These are phyloP conservation scores for Oryza rufipogon DNA, from an alignment of 176 grass and related monocot genomes.

Conservation along the genomic window DNA sequence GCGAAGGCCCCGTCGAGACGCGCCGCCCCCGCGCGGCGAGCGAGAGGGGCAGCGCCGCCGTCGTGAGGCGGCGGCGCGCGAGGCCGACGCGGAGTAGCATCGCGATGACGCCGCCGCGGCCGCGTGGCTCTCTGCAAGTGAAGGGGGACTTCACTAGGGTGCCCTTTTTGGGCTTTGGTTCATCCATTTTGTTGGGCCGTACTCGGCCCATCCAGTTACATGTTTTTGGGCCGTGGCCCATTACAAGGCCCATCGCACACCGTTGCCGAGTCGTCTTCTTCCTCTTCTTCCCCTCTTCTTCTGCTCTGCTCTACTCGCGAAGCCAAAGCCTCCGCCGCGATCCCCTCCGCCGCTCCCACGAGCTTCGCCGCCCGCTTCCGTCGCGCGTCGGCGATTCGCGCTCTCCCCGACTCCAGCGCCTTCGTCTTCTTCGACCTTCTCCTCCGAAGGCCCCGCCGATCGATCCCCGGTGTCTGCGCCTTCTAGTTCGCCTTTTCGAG, in stretches of 20 bases:
- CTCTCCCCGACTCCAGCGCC: not conserved
- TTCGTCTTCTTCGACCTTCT: not conserved
- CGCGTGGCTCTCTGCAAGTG: not conserved
- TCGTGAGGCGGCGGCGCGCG: constrained; percentile 23
- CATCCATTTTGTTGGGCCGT: not conserved
- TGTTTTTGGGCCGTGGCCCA: too few relatives aligned
- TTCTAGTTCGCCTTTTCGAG: not conserved
- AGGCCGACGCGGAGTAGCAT: constrained; percentile 61
- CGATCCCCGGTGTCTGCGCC: not conserved
- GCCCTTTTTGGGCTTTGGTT: not conserved
- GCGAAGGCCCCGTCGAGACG: not conserved
- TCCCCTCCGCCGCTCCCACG: too few relatives aligned
- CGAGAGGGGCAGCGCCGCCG: constrained; percentile 17
- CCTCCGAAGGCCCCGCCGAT: not conserved
- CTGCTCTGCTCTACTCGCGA: not conserved
- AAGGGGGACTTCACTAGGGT: not conserved
- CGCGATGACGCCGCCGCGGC: too few relatives aligned
- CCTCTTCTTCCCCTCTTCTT: too few relatives aligned
- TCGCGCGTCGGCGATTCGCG: not conserved
- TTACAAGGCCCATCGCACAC: not conserved
- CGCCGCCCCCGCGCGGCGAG: not conserved
- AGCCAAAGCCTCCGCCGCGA: not conserved
- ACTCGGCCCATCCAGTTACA: not conserved
- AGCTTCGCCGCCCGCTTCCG: too few relatives aligned
- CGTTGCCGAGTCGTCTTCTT: not conserved